Evolutionary conservation across 2,329 filamentous ascomycete species (phyloP).

Genomic region (Trichoderma harzianum): DNA sequence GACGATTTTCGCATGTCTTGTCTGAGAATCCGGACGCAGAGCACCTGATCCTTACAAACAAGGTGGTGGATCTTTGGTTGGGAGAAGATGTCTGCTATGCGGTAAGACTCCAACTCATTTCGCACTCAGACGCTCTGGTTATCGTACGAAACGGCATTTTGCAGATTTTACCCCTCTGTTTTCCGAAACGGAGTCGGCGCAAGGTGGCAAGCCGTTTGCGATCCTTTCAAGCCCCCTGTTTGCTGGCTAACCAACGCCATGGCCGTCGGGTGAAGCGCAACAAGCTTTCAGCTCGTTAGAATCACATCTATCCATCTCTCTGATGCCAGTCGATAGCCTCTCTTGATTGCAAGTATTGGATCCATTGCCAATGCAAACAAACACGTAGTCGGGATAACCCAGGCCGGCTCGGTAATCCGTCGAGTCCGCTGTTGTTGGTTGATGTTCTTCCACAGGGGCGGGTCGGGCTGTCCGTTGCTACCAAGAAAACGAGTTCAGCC

Average conservation of each 20-base stretch:
- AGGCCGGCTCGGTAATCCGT: neutral
- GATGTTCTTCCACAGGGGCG: neutral
- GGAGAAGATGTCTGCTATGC: neutral
- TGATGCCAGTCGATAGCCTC: too few relatives aligned
- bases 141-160: neutral
- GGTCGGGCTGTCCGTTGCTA: neutral
- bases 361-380: neutral
- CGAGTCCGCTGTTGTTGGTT: neutral
- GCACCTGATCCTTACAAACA: neutral
- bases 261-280: neutral
- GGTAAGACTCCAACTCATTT: neutral
- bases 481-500: neutral
- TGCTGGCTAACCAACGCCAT: neutral
- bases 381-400: neutral
- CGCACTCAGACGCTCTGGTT: neutral
- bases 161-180: neutral
- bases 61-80: neutral
- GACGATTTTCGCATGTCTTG: neutral
- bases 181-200: neutral
- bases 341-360: neutral
- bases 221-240: neutral
- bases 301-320: neutral
- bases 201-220: neutral
- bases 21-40: neutral
- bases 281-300: neutral